Evolutionary conservation across 306 rosid species (phyloP), one percentile per base, ranked within the genome.

Genomic region (Castanea mollissima): DNA sequence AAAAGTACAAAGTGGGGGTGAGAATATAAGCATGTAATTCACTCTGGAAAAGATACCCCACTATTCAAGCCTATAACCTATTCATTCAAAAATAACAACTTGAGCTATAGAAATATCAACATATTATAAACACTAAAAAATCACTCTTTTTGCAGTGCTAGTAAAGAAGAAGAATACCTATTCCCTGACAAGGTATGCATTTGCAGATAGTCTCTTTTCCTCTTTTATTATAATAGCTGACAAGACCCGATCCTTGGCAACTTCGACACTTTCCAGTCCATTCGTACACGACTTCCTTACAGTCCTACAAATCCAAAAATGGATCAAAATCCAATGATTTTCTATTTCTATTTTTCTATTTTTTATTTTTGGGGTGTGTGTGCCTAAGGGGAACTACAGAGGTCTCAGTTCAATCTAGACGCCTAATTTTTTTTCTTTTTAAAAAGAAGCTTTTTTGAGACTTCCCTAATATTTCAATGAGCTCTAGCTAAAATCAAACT

Each of bases 201-300:
- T 94, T 95, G 92, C 99, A 91, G 79, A 85, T 76, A 34, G 46
- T 75, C 77, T 71, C 87, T 73, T 87, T 92, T 63, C 99, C 98
- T 87, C 98, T 89, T 83, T 88, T 92, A 78, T 79, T 91, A 77
- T 89, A 91, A 83, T 91, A 89, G 90, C 86, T 91, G 34, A 85
- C 90, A 79, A 73, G 90, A 81, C 99, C 99, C 0, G 99, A 92
- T 60, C 99, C 99, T 79, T 91, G 97, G 87, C 98, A 95, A 84
- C 97, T 92, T 78, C 93, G 84, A 83, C 98, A 95, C 83, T 91
- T 88, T 8, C 99, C 98, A 41, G 99, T 95, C 99, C 99, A 95
- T 83, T 92, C 99, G 82, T 91, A 95, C 29, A 95, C 99, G 60
- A 95, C 97, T 86, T 85, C 97, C 88, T 86, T 95, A 84, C 99